Percentiles rank a stretch among this genome's conserved stretches.
Conservation (phyloP, 1,284 basidiomycete species). For the Inonotus hispidus region DNA sequence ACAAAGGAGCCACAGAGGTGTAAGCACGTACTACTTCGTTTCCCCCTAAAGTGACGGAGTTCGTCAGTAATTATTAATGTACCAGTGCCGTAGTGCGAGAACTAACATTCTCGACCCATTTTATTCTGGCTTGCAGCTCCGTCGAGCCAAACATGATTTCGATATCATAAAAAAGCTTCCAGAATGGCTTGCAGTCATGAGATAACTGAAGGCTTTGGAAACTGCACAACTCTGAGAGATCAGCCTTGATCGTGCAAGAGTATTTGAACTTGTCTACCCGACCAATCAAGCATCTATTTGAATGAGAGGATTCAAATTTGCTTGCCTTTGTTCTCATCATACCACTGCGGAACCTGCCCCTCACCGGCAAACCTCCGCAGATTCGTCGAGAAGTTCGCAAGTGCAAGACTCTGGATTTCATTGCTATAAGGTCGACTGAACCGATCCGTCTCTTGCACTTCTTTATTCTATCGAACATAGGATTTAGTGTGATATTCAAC, state of each 20-base stretch:
- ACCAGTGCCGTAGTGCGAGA: not conserved
- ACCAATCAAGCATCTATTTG: no score
- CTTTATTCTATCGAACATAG: no score
- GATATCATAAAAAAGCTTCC: conserved; percentile 74
- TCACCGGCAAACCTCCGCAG: not conserved
- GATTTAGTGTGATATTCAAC: no score
- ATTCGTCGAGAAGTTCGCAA: no score
- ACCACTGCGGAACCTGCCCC: conserved; percentile 6
- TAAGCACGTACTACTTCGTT: conserved; percentile 52
- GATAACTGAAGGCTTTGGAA: conserved; percentile 44
- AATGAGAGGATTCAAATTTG: no score
- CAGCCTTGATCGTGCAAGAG: conserved; percentile 67
- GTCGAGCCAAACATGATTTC: conserved; percentile 77
- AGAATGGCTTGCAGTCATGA: conserved; percentile 60
- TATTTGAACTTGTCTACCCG: conserved; percentile 34
- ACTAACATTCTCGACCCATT: conserved; percentile 71
- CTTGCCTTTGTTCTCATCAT: conserved; percentile 8
- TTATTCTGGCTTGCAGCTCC: conserved; percentile 73
- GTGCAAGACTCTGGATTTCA: not conserved
- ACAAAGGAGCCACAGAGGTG: not conserved
- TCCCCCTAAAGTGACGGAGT: conserved; percentile 37
- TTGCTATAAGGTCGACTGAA: not conserved
- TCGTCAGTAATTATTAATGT: not conserved
- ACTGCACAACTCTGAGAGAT: conserved; percentile 57
- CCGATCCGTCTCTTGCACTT: not conserved